Evolutionary conservation across 495 filamentous ascomycete species (phyloP), one percentile per base, ranked within the genome.

Genomic region (Niebla homalea): DNA sequence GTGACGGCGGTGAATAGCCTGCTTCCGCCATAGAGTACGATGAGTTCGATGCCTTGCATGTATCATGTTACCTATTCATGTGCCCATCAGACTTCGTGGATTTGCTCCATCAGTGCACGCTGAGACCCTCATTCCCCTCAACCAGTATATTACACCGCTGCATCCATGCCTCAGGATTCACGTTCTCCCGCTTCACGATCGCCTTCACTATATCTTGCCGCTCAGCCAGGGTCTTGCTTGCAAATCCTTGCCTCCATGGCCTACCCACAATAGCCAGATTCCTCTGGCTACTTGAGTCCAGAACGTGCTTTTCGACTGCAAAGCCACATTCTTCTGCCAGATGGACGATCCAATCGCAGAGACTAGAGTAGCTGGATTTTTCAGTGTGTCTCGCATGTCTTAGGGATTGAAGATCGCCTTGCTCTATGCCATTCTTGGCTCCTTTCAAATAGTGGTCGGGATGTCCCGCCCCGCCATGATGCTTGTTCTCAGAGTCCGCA

Each of bases 281-380:
- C 52, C 93, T 71, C 37, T 90, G 94, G 62, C 87, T 92, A 10
- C 90, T 89, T 48, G 96, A 93, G 36, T 87, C 70, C 43, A 98
- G 60, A 67, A 85, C 75, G 48, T 90, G 87, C 50, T 72, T 82
- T 61, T 96, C 87, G 5, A 85, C 73, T 3, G 73, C 71, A 71
- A 79, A 95, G 0, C 87, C 89, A 47, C 85, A 70, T 22, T 85
- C 79, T 15, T 59, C 60, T 1, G 85, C 78, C 25, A 98, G 70
- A 32, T 66, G 44, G n/a, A 26, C 26, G 12, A 54, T 59, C 53
- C 39, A 59, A 52, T 58, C 66, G 58, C 43, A 64, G 43, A 55
- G 61, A 48, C 22, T 64, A 11, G 52, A 46, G 40, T 61, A 61
- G 39, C 56, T 56, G 4, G 57, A 62, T 3, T 53, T 56, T 32